Base-by-base conservation (phyloP, 768 basidiomycete species). In the Fibroporia radiculosa region DNA sequence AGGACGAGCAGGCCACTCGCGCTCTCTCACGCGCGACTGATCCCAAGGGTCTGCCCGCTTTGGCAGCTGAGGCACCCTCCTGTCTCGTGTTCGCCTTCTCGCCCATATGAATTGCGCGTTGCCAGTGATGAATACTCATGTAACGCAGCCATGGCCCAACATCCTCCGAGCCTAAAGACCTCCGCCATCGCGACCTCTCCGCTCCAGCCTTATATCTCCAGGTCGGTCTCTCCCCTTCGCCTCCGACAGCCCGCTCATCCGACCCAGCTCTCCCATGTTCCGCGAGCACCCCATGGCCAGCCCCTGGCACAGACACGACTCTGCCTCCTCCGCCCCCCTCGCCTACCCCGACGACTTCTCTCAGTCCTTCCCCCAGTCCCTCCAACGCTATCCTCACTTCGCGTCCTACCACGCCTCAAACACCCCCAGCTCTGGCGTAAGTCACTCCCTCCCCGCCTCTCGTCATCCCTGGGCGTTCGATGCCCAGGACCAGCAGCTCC, bases 41-140 rank as follows among this genome's bases (percentile, higher is more conserved):
- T 46, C 40, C 38, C 27, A 46, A 37, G 28, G 19, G 23, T 40
- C 46, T 40, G 43, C 50, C 50, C 53, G n/a, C 42, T 50, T 33
- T 53, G 56, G 56, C 49, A 58, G 52, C 40, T 40, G 35, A 50
- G 56, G 55, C 51, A 56, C 57, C 42, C 36, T 29, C 42, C 50
- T 49, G 54, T 51, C 56, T 49, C 56, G 54, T 51, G 54, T 54
- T 45, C 41, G 52, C 38, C 48, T 46, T 49, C 44, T 42, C 24
- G 27, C 35, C 20, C 43, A 50, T 52, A 56, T 54, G 48, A 48
- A 50, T 54, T 51, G 38, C 38, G 54, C 40, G 48, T 48, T 54
- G 48, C 49, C 33, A 34, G 12, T 50, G 42, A 54, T 54, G 56
- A 27, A 45, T 42, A 40, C 41, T 51, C 54, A 44, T 45, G 40